A percentile compares a stretch with the other conserved stretches of the same genome.
Conservation (phyloP, 768 basidiomycete species). For the Leccinum sublutescens region DNA sequence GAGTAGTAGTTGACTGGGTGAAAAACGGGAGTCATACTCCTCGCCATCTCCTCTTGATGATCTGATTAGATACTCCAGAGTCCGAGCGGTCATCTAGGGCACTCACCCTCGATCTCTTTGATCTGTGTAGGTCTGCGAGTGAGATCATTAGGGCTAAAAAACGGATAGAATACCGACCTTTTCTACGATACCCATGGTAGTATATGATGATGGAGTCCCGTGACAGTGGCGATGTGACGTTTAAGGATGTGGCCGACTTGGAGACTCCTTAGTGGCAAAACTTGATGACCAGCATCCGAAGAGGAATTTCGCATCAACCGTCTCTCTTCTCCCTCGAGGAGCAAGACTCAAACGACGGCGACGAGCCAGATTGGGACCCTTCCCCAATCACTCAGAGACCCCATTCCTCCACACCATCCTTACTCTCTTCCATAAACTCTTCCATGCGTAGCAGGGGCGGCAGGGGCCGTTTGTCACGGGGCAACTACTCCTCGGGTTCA, state of each 20-base stretch:
- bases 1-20: not conserved
- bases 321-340: constrained; percentile 67
- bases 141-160: not conserved
- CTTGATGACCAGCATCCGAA: constrained; percentile 23
- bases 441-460: constrained; percentile 32
- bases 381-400: constrained; percentile 30
- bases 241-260: not conserved
- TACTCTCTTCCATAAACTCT: constrained; percentile 29
- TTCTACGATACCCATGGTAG: constrained; percentile 86
- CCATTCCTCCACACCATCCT: constrained; percentile 19
- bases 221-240: not conserved
- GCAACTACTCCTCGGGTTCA: constrained; percentile 29
- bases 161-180: constrained; percentile 53
- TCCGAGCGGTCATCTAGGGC: not conserved
- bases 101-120: constrained; percentile 91
- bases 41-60: constrained; percentile 88
- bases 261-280: not conserved
- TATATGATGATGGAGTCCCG: not conserved
- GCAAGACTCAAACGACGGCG: constrained; percentile 45
- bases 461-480: constrained; percentile 33
- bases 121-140: constrained; percentile 51
- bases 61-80: constrained; percentile 10
- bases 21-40: constrained; percentile 64
- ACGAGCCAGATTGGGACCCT: constrained; percentile 47
- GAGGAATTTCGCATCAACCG: constrained; percentile 49